Base-by-base conservation (phyloP, 345 rosid genomes). In the Sisymbrium irio region DNA sequence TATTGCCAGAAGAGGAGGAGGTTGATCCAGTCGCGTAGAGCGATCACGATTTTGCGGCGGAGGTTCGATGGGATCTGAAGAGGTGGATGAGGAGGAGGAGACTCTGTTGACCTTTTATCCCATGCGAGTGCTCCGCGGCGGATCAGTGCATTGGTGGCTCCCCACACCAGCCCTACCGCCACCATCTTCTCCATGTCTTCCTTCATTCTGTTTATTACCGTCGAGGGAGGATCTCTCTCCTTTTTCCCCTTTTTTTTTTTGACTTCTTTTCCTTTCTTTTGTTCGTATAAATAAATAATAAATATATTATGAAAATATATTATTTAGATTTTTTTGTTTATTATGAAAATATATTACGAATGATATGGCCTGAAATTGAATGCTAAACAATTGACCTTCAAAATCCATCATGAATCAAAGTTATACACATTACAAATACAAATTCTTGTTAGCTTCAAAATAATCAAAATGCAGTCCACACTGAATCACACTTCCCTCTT, bases 81-180 rank as follows among this genome's bases (percentile, higher is more conserved):
- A 50, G 77, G 36, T 6, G 56, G 40, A 72, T 82, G 40, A 72
- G 82, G 40, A 50, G 81, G 55, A 12, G 25, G 3, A 1, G 25
- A 22, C 25, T 82, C 20, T 9, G 62, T 55, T 63, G 67, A 69
- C 11, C 28, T 41, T 41, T 74, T 65, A 73, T 88, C 94, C 96
- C 95, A 94, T 37, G 93, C 86, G 54, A 94, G 81, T 0, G 96
- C 89, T n/a, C 97, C 97, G 0, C 92, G 96, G 44, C 92, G 96
- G 79, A 93, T 88, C 15, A 87, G 77, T 20, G 97, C 96, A 75
- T 93, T 91, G 75, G 98, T 93, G 60, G 92, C 90, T 9, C 97
- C 98, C 98, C 97, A 93, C 7, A 91, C 83, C 12, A 93, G 64
- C 65, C 96, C 96, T n/a, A 93, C 89, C 1, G 89, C 91, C 54